Percentiles rank a stretch among this genome's conserved stretches.
These are phyloP conservation scores for Drechslerella stenobrocha DNA, from an alignment of 2,329 filamentous ascomycete species.

Conservation along the genomic window DNA sequence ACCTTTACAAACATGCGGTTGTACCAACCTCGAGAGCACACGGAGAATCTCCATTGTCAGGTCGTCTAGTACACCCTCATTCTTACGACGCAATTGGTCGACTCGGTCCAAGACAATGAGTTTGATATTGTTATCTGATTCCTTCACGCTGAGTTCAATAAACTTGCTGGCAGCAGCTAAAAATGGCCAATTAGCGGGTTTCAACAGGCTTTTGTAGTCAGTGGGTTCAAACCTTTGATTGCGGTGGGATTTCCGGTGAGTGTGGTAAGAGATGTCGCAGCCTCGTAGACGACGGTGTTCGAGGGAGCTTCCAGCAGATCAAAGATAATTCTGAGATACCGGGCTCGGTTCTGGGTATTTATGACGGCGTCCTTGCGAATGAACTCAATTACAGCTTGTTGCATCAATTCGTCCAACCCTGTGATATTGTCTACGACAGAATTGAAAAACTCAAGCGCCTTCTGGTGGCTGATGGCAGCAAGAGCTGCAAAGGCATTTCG, in stretches of 20 bases:
- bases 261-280: conserved; percentile 88
- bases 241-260: conserved; percentile 96
- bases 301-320: conserved; percentile 90
- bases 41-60: conserved; percentile 95
- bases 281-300: conserved; percentile 96
- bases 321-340: conserved; percentile 92
- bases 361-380: conserved; percentile 96
- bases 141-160: conserved; percentile 95
- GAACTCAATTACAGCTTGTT: conserved; percentile 93
- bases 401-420: conserved; percentile 89
- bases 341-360: conserved; percentile 91
- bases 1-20: background rate
- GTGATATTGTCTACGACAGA: conserved; percentile 89
- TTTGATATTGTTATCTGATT: conserved; percentile 98
- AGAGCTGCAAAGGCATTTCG: conserved; percentile 94
- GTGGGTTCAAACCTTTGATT: conserved; percentile 68
- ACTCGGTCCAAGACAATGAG: conserved; percentile 96
- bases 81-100: conserved; percentile 80
- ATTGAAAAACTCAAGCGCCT: conserved; percentile 83
- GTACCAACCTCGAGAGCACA: conserved; percentile 68
- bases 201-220: background rate
- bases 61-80: conserved; percentile 89
- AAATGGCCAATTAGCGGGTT: background rate
- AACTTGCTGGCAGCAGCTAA: conserved; percentile 82
- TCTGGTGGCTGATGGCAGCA: conserved; percentile 87